Evolutionary conservation across 768 basidiomycete genomes (phyloP), one percentile per base, ranked within the genome.

Genomic region (Arthromyces matolae): DNA sequence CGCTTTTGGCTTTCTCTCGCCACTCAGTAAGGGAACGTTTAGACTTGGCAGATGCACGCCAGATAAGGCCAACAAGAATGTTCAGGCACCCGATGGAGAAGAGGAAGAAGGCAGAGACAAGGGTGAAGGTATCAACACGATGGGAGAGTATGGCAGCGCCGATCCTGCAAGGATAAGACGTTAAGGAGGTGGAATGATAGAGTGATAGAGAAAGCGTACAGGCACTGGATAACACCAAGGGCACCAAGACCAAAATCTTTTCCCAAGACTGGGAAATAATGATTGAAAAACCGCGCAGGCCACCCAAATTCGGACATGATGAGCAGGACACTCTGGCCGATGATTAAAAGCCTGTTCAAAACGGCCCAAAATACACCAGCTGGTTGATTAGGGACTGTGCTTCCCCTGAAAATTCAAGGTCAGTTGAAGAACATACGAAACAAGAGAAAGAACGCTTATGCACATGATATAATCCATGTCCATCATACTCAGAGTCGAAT

Each of bases 321-420:
- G 59, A 95, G 82, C 25, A 91, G 73, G 58, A 93, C 64, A 51
- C 85, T 79, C 71, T 93, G 88, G 65, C 88, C 83, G 52, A 93
- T 80, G 64, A 95, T 90, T 64, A 95, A 79, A 47, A 95, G 76
- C 50, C 89, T 77, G 66, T 91, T 90, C 53, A 94, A 71, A 52
- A 95, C 83, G 4, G 89, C 88, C 89, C 92, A 96, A 69, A 96
- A 95, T 8, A 81, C 79, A 22, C 93, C 93, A 16, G 89, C 93
- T 24, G 89, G 79, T 64, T 95, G 92, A 65, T 91, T 90, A 4
- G 93, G 93, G 4, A 96, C 90, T 2, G 90, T 90, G 64, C 84
- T 89, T 49, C 80, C 86, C 53, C 70, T 80, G 47, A 12, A 37
- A 35, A 18, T 18, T 43, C 43, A n/a, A n/a, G n/a, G n/a, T n/a